Evolutionary conservation across 1,284 basidiomycete genomes (phyloP), one percentile per base, ranked within the genome.

Genomic region (Schizophyllum commune): DNA sequence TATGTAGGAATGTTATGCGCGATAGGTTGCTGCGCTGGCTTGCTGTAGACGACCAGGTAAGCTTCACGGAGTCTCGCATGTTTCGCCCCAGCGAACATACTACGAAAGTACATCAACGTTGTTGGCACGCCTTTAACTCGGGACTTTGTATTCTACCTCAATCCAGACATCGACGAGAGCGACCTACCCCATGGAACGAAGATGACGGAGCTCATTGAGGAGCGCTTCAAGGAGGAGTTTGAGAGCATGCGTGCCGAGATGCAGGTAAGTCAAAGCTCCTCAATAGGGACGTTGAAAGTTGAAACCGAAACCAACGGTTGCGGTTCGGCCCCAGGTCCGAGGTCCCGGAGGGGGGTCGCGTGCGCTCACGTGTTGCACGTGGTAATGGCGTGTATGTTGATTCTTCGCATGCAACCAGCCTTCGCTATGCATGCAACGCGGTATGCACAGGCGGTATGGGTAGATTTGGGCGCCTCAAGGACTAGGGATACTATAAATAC

Each of bases 21-120:
- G 58, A 62, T 5, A 57, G 60, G 1, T 58, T 71, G 3, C 56
- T 64, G 0, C 59, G 60, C 61, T 69, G 63, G 63, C 66, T 72
- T 22, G 66, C 66, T 1, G 70, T 67, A 8, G 70, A 72, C 65
- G 68, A 72, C 65, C 70, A 72, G 67, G 71, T 68, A 63, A 9
- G 61, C 60, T 52, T 57, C 21, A 57, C 21, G 33, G 17, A 22
- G 1, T 22, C 20, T 32, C 8, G 52, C 17, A 52, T 33, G 17
- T 27, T 54, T 58, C 59, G 34, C 33, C 27, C 58, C 27, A 32
- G 53, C 27, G 58, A 57, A 6, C 27, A 20, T 59, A 15, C 53
- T 53, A 4, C 58, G 9, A 47, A 6, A 73, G 71, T 69, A 71
- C 4, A 62, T 73, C 9, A 66, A 68, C 64, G 67, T 70, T 32